These are phyloP conservation scores for Backusella psychrophila DNA, from an alignment of 192 early-diverging fungal genomes.

Conservation along the genomic window DNA sequence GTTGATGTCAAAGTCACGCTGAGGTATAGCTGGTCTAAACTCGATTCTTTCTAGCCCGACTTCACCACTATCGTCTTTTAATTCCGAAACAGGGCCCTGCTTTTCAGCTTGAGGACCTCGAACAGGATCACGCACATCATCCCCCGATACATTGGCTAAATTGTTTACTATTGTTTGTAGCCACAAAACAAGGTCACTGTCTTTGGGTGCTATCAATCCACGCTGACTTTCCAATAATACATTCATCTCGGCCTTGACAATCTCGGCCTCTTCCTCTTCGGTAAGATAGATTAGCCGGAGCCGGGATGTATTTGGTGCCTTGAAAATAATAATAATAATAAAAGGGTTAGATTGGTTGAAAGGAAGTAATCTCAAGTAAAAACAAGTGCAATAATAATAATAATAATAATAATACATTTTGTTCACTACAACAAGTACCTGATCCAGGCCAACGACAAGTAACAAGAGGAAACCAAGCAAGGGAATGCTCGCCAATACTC, in stretches of 20 bases:
- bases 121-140: conserved; percentile 35
- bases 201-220: conserved; percentile 21
- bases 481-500: conserved; percentile 29
- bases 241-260: conserved; percentile 33
- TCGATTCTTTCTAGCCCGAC: background rate
- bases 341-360: background rate
- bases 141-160: conserved; percentile 17
- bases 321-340: background rate
- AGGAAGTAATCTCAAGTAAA: no score
- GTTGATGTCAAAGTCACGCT: conserved; percentile 26
- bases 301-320: conserved; percentile 55
- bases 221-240: conserved; percentile 18
- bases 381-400: no score
- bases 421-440: conserved; percentile 6
- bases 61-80: background rate
- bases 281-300: conserved; percentile 46
- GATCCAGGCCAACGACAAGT: conserved; percentile 32
- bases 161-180: conserved; percentile 33
- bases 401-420: background rate
- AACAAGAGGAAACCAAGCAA: conserved; percentile 28
- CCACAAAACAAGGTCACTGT: conserved; percentile 30
- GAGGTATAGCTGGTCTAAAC: background rate
- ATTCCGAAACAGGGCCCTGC: background rate
- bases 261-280: conserved; percentile 48
- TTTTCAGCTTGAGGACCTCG: conserved; percentile 7